Evolutionary conservation across 305 asterid species (phyloP).

Genomic region (Salvia sclarea): DNA sequence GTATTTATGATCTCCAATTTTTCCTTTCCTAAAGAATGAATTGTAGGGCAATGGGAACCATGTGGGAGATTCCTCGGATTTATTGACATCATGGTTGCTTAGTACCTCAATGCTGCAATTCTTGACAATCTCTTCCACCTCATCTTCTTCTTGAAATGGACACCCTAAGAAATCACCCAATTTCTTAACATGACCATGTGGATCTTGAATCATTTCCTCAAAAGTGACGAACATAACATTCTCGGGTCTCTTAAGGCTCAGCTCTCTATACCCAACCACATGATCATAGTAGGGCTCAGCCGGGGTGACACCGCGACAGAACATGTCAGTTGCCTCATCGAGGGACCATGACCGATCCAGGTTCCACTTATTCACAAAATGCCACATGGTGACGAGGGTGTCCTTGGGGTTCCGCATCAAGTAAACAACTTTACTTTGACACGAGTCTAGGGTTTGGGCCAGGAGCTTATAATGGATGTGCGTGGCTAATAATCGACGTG

Average conservation of each 20-base stretch:
- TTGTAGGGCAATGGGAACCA: slow-evolving; percentile 36
- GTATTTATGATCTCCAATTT: slow-evolving; percentile 36
- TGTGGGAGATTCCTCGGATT: slow-evolving; percentile 21
- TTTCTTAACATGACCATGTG: slow-evolving; percentile 28
- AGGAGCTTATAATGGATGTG: slow-evolving; percentile 44
- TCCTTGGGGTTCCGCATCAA: slow-evolving; percentile 44
- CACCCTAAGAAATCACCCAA: slow-evolving; percentile 39
- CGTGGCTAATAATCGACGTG: slow-evolving; percentile 30
- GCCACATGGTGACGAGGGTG: slow-evolving; percentile 45
- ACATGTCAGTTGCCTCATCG: slow-evolving; percentile 21
- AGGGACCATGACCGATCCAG: no score
- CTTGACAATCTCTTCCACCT: slow-evolving; percentile 35
- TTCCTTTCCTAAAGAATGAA: slow-evolving; percentile 40
- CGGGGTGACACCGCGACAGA: slow-evolving; percentile 24
- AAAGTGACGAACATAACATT: slow-evolving; percentile 40
- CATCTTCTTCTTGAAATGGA: slow-evolving; percentile 29
- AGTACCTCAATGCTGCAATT: slow-evolving; percentile 43
- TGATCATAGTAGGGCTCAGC: slow-evolving; percentile 36
- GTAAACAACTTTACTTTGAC: slow-evolving; percentile 37
- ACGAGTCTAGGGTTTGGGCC: slow-evolving; percentile 25
- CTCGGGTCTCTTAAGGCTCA: slow-evolving; percentile 20
- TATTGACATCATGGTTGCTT: slow-evolving; percentile 38
- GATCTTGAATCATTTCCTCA: slow-evolving; percentile 36
- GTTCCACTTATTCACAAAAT: slow-evolving; percentile 39
- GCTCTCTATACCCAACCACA: slow-evolving; percentile 30